Conservation (phyloP, 176 grass and related monocot genomes). For the Oryza rufipogon region DNA sequence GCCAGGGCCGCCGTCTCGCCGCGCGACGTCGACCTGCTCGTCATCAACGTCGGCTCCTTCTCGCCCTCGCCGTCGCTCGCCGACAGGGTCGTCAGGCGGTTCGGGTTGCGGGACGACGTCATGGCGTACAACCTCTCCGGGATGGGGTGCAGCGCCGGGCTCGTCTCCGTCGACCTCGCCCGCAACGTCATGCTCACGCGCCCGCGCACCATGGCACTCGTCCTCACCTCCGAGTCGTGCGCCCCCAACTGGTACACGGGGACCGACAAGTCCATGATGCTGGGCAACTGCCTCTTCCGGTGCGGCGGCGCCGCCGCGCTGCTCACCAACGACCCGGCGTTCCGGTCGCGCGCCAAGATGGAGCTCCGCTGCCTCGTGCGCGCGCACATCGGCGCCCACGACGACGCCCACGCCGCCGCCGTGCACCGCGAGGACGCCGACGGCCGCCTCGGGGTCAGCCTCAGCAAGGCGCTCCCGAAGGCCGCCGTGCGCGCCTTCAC, state of each 20-base stretch:
- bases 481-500: constrained; percentile 83
- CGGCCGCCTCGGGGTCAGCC: constrained; percentile 72
- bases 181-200: constrained; percentile 57
- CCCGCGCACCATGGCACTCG: constrained; percentile 44
- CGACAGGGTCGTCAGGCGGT: constrained; percentile 46
- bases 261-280: constrained; percentile 97
- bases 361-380: constrained; percentile 66
- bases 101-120: constrained; percentile 77
- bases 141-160: constrained; percentile 79
- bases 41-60: constrained; percentile 79
- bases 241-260: constrained; percentile 90
- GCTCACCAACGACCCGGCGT: constrained; percentile 78
- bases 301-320: constrained; percentile 73
- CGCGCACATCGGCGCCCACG: constrained; percentile 56
- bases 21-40: constrained; percentile 59
- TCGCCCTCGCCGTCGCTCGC: constrained; percentile 57
- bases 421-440: constrained; percentile 75
- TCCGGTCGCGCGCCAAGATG: constrained; percentile 63
- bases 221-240: constrained; percentile 78
- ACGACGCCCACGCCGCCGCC: constrained; percentile 69
- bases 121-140: constrained; percentile 71
- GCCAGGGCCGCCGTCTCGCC: constrained; percentile 26
- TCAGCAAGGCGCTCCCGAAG: constrained; percentile 86
- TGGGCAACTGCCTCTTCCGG: constrained; percentile 95
- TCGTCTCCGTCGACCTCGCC: constrained; percentile 65